Evolutionary conservation across 2,329 filamentous ascomycete genomes (phyloP), one percentile per base, ranked within the genome.

Genomic region (Grosmannia serpens): DNA sequence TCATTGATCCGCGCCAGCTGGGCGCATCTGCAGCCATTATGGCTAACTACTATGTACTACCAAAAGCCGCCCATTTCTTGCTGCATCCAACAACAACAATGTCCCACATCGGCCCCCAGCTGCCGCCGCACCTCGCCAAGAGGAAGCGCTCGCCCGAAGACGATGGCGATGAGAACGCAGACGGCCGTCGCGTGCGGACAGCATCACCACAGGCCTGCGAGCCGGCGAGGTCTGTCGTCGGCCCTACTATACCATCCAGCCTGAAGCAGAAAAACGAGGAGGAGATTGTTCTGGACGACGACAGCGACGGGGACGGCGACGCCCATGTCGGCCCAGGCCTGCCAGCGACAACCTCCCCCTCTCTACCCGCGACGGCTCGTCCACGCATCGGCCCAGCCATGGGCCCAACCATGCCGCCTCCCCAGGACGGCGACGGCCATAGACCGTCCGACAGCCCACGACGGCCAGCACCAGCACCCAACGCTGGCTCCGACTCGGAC

Each of bases 61-160:
- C 6, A 38, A 9, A 26, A 47, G 20, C 44, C 22, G 44, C 44
- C 5, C n/a, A 15, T 24, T 4, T 11, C 24, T 11, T 13, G 24
- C 26, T 9, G 4, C 24, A 4, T 27, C 24, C 47, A 27, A n/a
- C 8, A 15, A 13, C 20, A 33, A 71, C 22, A 24, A 89, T 89
- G 86, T 75, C 84, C 55, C 83, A 82, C 38, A 84, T 89, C 67
- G 87, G 87, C 6, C 87, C 88, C 17, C 77, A 84, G 61, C 70
- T 91, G 27, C 87, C 88, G 15, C 78, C 86, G 5, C 83, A 88
- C 62, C 77, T 87, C 49, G 68, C 81, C 38, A 86, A 86, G 69
- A 78, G 83, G 66, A 85, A 85, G 66, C 81, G 81, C 66, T 77
- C 75, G 5, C 65, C 74, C 5, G 74, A 77, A 53, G 71, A 77